Base-by-base conservation (phyloP, 2,329 filamentous ascomycete species). In the Trichoderma brevicompactum region DNA sequence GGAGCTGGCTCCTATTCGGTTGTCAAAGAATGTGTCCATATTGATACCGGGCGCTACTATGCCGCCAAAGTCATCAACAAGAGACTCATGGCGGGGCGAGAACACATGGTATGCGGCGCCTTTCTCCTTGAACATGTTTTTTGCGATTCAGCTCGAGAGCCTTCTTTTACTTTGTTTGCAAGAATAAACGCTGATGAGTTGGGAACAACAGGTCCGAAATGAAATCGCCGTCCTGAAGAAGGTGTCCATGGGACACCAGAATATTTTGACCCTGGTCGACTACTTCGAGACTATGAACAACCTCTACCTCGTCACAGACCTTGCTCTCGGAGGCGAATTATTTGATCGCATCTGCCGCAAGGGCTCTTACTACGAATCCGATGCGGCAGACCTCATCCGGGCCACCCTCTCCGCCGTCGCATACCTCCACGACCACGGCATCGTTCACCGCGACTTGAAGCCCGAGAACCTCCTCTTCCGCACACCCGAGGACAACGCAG, bases 271-370 rank as follows among this genome's bases (percentile, higher is more conserved):
- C 1, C 85, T 99, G 66, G 95, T 98, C 73, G 95, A 99, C 81
- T 99, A 98, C 80, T 99, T 99, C 75, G 95, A 99, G 82, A 99
- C 95, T 7, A 96, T 97, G 92, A 98, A 99, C 81, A 99, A 99
- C 79, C 86, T 99, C 70, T 99, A 99, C 78, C 89, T 99, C 43
- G 95, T 99, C 59, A 98, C 95, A 49, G 95, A 99, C 75, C 90
- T 99, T 38, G 95, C 95, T 17, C 88, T 98, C 17, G 95, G 95
- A 69, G 95, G 95, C 71, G 95, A 99, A 79, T 87, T 99, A 15
- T 99, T 99, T 77, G 95, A 99, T 78, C 92, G 95, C 72, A 99
- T 99, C 78, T 99, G 95, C 79, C 91, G 95, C 69, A 99, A 99
- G 81, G 95, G 95, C 70, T 96, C 92, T 67, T 99, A 99, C 83